Evolutionary conservation across 257 asterid species (phyloP).

Genomic region (Paulownia fortunei): DNA sequence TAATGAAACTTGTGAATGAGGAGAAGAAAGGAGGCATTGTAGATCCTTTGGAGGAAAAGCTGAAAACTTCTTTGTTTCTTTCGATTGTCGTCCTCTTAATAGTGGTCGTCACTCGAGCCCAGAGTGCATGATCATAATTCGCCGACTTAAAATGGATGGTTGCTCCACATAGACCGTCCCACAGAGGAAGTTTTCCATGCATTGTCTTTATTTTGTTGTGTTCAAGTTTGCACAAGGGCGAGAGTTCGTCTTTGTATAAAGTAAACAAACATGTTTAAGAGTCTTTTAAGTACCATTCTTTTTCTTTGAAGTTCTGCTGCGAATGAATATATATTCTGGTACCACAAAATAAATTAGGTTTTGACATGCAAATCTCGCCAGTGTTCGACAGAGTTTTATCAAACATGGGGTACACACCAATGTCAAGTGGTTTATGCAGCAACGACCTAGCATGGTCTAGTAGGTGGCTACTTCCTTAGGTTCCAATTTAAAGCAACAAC

Average conservation of each 20-base stretch:
- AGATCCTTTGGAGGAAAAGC: constrained; percentile 46
- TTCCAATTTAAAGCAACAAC: no score
- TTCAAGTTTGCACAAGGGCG: background rate
- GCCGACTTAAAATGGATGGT: constrained; percentile 34
- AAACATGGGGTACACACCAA: no score
- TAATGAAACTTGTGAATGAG: constrained; percentile 42
- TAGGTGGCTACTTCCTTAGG: no score
- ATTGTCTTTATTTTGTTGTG: background rate
- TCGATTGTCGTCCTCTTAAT: constrained; percentile 58
- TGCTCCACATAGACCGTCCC: background rate
- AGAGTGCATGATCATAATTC: constrained; percentile 47
- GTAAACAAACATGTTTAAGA: background rate
- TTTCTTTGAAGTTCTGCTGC: background rate
- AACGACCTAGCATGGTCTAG: no score
- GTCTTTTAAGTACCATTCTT: no score
- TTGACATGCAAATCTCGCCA: no score
- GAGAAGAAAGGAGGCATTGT: constrained; percentile 23
- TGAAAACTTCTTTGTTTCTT: constrained; percentile 57
- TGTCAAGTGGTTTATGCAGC: no score
- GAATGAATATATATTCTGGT: no score
- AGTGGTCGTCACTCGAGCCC: constrained; percentile 58
- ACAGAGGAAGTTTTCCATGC: background rate
- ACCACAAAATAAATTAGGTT: no score
- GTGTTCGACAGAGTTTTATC: no score
- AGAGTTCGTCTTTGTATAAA: background rate